phyloP scores from a whole-genome alignment of 2,329 filamentous ascomycete species.

The Colletotrichum limetticola region DNA sequence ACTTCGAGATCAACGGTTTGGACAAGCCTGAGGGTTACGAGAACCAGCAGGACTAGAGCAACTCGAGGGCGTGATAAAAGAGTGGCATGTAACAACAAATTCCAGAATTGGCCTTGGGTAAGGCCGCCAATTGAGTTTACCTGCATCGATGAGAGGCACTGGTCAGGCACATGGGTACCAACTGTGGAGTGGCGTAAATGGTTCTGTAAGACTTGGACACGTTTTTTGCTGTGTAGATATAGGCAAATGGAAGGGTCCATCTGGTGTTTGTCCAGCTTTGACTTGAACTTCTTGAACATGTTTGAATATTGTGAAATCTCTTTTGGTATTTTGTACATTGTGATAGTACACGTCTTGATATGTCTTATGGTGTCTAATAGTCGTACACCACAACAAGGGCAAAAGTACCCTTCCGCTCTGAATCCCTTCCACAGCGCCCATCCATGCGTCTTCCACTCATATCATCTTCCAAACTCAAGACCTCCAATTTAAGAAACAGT shows the following conservation, averaged over 20 bases:
- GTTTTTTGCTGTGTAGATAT: slow-evolving; percentile 30
- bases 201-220: slow-evolving; percentile 29
- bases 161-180: slow-evolving; percentile 27
- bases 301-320: background rate
- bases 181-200: slow-evolving; percentile 35
- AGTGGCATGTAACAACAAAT: slow-evolving; percentile 32
- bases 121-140: slow-evolving; percentile 19
- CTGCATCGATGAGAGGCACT: slow-evolving; percentile 23
- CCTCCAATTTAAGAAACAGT: slow-evolving; percentile 55
- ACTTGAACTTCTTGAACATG: background rate
- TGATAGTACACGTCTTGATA: slow-evolving; percentile 14
- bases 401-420: no score
- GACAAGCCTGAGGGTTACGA: slow-evolving; percentile 89
- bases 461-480: background rate
- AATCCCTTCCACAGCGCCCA: background rate
- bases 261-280: slow-evolving; percentile 12
- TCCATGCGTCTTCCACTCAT: background rate
- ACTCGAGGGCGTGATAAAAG: background rate
- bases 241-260: slow-evolving; percentile 16
- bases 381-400: background rate
- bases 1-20: slow-evolving; percentile 84
- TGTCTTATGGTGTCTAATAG: background rate
- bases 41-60: slow-evolving; percentile 66
- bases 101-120: slow-evolving; percentile 27
- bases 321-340: slow-evolving; percentile 20